Conservation (phyloP, 192 early-diverging fungal genomes). For the Gryganskiella cystojenkinii region DNA sequence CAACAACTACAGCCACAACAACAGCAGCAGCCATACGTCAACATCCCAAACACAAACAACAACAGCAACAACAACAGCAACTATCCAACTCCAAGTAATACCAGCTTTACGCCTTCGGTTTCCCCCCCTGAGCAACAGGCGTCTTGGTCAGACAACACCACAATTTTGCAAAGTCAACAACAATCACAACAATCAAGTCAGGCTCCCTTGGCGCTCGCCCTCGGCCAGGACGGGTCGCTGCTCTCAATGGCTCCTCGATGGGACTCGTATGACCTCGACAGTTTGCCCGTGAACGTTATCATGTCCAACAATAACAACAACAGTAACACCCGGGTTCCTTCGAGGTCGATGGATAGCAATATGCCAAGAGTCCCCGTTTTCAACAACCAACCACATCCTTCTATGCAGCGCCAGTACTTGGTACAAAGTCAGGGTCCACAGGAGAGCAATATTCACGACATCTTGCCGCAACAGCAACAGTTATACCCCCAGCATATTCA, state of each 20-base stretch:
- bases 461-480: constrained; percentile 16
- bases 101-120: too few relatives aligned
- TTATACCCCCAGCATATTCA: constrained; percentile 12
- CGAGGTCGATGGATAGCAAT: too few relatives aligned
- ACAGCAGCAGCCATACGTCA: background rate
- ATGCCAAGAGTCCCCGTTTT: too few relatives aligned
- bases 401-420: too few relatives aligned
- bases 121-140: too few relatives aligned
- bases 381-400: too few relatives aligned
- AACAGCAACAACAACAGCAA: background rate
- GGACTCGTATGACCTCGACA: constrained; percentile 1
- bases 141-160: too few relatives aligned
- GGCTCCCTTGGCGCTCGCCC: background rate
- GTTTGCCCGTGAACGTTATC: too few relatives aligned
- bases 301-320: too few relatives aligned
- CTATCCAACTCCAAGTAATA: background rate
- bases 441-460: background rate
- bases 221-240: constrained; percentile 5
- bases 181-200: background rate
- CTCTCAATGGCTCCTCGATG: constrained; percentile 8
- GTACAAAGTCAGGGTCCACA: too few relatives aligned
- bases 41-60: background rate
- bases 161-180: too few relatives aligned
- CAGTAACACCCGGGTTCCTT: too few relatives aligned
- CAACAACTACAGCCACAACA: background rate